Evolutionary conservation across 345 rosid genomes (phyloP).

Genomic region (Citrus sp.): DNA sequence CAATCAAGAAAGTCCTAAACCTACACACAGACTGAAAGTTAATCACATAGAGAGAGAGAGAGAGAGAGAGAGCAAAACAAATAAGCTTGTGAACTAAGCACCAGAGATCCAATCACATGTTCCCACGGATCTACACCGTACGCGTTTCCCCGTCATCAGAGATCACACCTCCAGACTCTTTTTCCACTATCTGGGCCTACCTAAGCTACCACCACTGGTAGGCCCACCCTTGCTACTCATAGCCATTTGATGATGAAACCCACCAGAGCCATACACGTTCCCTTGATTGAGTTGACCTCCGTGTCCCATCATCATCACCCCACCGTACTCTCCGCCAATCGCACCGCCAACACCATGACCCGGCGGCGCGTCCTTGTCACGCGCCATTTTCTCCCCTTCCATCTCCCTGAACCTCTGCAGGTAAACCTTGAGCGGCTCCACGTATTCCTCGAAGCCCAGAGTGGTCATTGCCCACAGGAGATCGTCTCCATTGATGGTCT

Average conservation of each 20-base stretch:
- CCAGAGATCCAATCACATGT: too few species aligned
- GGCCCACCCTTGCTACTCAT: constrained; percentile 18
- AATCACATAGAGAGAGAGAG: neutral
- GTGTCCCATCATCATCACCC: constrained; percentile 5
- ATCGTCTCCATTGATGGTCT: constrained; percentile 74
- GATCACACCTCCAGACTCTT: too few species aligned
- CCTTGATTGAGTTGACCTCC: constrained; percentile 17
- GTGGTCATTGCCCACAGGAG: constrained; percentile 69
- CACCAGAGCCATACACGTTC: constrained; percentile 19
- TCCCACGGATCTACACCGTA: neutral
- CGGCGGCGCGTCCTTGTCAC: constrained; percentile 31
- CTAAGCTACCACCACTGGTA: neutral
- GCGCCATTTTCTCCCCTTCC: constrained; percentile 60
- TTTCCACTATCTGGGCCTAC: constrained; percentile 15
- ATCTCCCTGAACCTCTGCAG: constrained; percentile 72
- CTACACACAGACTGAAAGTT: neutral
- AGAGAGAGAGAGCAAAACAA: too few species aligned
- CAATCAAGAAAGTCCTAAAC: neutral
- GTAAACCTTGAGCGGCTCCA: constrained; percentile 63
- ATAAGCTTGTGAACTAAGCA: neutral
- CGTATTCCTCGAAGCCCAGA: constrained; percentile 71
- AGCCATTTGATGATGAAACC: constrained; percentile 27
- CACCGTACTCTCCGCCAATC: constrained; percentile 3
- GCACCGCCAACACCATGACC: constrained; percentile 12
- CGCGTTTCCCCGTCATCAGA: neutral